Percentiles rank a stretch among this genome's conserved stretches.
These are phyloP conservation scores for Panicum hallii DNA, from an alignment of 202 grass and related monocot species.

Conservation along the genomic window DNA sequence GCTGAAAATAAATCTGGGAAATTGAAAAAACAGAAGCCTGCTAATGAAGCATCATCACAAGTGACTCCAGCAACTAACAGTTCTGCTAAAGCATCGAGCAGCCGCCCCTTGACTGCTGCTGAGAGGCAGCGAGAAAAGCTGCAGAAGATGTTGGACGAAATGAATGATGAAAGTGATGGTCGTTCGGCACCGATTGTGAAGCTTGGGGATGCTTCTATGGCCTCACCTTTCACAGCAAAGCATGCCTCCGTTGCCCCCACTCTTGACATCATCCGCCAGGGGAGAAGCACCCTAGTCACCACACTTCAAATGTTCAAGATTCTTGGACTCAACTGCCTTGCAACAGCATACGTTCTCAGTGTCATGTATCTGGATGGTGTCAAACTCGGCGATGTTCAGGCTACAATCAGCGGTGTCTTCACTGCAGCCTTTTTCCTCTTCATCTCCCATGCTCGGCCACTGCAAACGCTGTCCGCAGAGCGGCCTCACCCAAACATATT, in stretches of 20 bases:
- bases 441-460: constrained; percentile 92
- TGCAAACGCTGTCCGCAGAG: constrained; percentile 77
- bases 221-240: constrained; percentile 98
- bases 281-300: constrained; percentile 92
- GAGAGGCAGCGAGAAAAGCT: constrained; percentile 85
- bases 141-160: constrained; percentile 94
- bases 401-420: constrained; percentile 96
- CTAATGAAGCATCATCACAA: constrained; percentile 61
- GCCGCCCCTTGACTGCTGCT: constrained; percentile 68
- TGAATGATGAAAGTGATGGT: constrained; percentile 91
- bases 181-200: constrained; percentile 75
- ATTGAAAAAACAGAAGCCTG: constrained; percentile 66
- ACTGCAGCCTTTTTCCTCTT: constrained; percentile 99
- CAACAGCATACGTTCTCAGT: constrained; percentile 95
- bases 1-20: constrained; percentile 77
- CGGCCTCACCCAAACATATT: constrained; percentile 97
- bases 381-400: constrained; percentile 94
- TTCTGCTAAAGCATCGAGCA: constrained; percentile 52
- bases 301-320: constrained; percentile 99
- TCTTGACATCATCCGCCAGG: constrained; percentile 96
- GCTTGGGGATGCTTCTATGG: constrained; percentile 99
- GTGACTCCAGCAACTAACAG: constrained; percentile 46
- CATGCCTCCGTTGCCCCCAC: constrained; percentile 92
- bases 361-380: constrained; percentile 99
- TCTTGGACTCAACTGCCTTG: constrained; percentile 98